Conservation (phyloP, 192 early-diverging fungal species). For the Backusella australiensis region DNA sequence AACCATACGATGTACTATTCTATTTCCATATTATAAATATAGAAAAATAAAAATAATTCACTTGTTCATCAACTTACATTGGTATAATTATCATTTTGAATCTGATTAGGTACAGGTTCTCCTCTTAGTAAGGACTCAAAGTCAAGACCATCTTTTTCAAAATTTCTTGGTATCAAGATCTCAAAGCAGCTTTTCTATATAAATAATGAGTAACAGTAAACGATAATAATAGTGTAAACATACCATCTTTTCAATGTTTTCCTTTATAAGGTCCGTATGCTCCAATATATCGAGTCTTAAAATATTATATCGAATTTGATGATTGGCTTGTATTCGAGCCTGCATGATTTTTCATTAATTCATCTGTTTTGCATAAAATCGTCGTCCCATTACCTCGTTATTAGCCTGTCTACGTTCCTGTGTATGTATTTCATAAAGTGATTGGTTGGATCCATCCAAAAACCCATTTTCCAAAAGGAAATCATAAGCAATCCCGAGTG, state of each 20-base stretch:
- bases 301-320: conserved; percentile 29
- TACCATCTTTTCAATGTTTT: conserved; percentile 43
- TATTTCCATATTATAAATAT: not conserved
- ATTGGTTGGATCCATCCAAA: not conserved
- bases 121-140: conserved; percentile 35
- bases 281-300: conserved; percentile 42
- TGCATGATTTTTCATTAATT: not conserved
- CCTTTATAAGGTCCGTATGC: conserved; percentile 35
- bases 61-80: not conserved
- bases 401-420: not conserved
- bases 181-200: conserved; percentile 43
- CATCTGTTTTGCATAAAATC: not conserved
- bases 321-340: conserved; percentile 7
- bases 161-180: conserved; percentile 46
- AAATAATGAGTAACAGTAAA: too few relatives aligned
- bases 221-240: not conserved
- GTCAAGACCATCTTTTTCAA: conserved; percentile 24
- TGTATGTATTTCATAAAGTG: conserved; percentile 4
- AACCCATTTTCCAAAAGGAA: conserved; percentile 45
- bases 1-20: conserved; percentile 41
- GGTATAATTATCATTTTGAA: not conserved
- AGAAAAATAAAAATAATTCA: not conserved
- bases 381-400: not conserved
- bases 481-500: conserved; percentile 54
- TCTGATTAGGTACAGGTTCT: not conserved